Evolutionary conservation across 2,329 filamentous ascomycete genomes (phyloP).

Genomic region (Macrophomina phaseolina): DNA sequence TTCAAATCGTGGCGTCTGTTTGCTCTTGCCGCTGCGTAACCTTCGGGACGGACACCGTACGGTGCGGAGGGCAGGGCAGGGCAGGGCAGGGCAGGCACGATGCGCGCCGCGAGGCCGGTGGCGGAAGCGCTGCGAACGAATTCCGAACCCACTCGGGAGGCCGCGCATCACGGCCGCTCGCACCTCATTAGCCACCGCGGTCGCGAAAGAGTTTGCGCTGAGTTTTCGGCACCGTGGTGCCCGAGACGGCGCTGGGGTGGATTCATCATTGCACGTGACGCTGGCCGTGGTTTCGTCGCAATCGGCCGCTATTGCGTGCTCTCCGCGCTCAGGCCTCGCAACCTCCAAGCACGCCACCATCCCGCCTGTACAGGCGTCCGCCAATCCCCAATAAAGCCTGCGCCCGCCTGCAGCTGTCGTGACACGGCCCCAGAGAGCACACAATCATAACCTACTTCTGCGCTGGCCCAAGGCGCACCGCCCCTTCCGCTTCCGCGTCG

Average conservation of each 20-base stretch:
- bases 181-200: constrained; percentile 12
- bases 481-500: not conserved
- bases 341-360: constrained; percentile 23
- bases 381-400: constrained; percentile 17
- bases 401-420: constrained; percentile 22
- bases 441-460: constrained; percentile 8
- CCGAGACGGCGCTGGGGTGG: constrained; percentile 1
- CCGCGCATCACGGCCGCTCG: constrained; percentile 4
- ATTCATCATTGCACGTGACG: constrained; percentile 15
- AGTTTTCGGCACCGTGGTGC: not conserved
- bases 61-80: too few relatives aligned
- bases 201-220: not conserved
- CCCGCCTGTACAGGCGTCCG: not conserved
- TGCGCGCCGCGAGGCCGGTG: not conserved
- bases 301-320: constrained; percentile 17
- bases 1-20: too few relatives aligned
- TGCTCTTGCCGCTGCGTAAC: too few relatives aligned
- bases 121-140: not conserved
- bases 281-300: not conserved
- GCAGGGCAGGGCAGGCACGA: too few relatives aligned
- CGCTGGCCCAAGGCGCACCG: constrained; percentile 3
- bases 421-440: constrained; percentile 13
- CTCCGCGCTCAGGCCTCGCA: constrained; percentile 8
- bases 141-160: constrained; percentile 4
- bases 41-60: too few relatives aligned